Base-by-base conservation (phyloP, 1,284 basidiomycete genomes). In the Sporisorium exsertum region DNA sequence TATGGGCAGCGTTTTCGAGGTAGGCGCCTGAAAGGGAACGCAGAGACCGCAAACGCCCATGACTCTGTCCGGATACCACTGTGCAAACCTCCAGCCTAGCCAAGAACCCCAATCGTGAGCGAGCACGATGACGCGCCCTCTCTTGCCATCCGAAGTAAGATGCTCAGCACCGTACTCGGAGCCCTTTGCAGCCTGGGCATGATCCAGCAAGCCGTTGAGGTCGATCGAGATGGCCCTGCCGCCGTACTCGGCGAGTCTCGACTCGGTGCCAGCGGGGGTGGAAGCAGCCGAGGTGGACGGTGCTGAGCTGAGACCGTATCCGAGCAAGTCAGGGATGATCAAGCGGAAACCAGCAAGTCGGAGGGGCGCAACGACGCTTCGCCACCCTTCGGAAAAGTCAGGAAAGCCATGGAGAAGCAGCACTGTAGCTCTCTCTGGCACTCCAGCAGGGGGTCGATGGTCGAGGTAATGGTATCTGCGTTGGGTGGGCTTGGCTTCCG, bases 341-440 rank as follows among this genome's bases (percentile, higher is more conserved):
- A 72, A 50, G 1, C 77, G 67, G 47, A 70, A 82, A 15, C 80
- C 80, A 13, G 77, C 67, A 1, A 71, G 56, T 15, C 46, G 43
- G 12, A 82, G 62, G 12, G 79, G 77, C 1, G 71, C 56, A 9
- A 79, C 49, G 32, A 79, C 61, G 46, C 55, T 72, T 26, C 72
- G 49, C 79, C 78, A 81, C 15, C 72, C 68, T 37, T 61, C 47
- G 7, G 69, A 71, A 32, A 65, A 72, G 52, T 82, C 80, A 8
- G 80, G 79, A 53, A 82, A 82, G 37, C 80, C 80, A 58, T 82
- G 80, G 7, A 81, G 71, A 15, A 82, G 56, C 16, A 82, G 69
- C 16, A 82, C 32, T 27, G 77, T 77, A 1, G 79, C 76, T 35
- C 47, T 60, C 58, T 68, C 63, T 10, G 67, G 65, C 10, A 77